Percentiles rank a stretch among this genome's conserved stretches.
Conservation (phyloP, 768 basidiomycete genomes). For the Mrakia hoshinonis region DNA sequence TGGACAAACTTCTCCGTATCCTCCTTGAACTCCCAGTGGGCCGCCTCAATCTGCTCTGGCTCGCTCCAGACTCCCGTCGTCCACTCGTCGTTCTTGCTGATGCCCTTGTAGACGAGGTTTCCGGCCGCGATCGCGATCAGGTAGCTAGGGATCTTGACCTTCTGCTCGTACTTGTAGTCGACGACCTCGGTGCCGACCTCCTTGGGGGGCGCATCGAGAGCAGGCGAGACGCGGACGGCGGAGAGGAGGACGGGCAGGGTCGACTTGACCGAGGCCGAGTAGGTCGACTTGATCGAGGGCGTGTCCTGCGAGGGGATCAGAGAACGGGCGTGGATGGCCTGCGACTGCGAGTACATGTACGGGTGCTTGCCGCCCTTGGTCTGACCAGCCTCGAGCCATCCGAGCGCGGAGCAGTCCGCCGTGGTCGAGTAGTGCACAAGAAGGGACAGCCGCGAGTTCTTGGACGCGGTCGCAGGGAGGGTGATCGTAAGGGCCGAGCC, state of each 20-base stretch:
- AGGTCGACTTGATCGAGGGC: slow-evolving; percentile 81
- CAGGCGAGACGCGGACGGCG: slow-evolving; percentile 68
- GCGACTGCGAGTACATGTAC: slow-evolving; percentile 86
- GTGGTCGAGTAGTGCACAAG: slow-evolving; percentile 65
- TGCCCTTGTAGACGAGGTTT: slow-evolving; percentile 57
- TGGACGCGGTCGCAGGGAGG: slow-evolving; percentile 44
- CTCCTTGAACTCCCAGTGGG: slow-evolving; percentile 79
- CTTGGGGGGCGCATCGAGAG: slow-evolving; percentile 44
- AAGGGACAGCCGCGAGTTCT: slow-evolving; percentile 46
- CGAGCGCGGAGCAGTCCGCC: slow-evolving; percentile 62
- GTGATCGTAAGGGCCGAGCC: slow-evolving; percentile 64
- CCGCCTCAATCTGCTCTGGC: slow-evolving; percentile 65
- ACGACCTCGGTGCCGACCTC: slow-evolving; percentile 3
- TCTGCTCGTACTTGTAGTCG: slow-evolving; percentile 45
- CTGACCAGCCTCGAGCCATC: slow-evolving; percentile 81
- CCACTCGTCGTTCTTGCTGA: slow-evolving; percentile 49
- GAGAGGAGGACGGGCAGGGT: slow-evolving; percentile 80
- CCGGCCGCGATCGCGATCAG: slow-evolving; percentile 86
- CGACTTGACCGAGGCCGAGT: slow-evolving; percentile 66
- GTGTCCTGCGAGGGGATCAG: slow-evolving; percentile 78
- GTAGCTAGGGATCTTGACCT: slow-evolving; percentile 78
- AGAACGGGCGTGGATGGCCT: slow-evolving; percentile 79
- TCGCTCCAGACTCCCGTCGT: slow-evolving; percentile 78
- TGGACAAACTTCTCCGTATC: slow-evolving; percentile 62
- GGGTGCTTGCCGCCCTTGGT: slow-evolving; percentile 78